These are phyloP conservation scores for Rhodotorula toruloides DNA, from an alignment of 768 basidiomycete species.

Conservation along the genomic window DNA sequence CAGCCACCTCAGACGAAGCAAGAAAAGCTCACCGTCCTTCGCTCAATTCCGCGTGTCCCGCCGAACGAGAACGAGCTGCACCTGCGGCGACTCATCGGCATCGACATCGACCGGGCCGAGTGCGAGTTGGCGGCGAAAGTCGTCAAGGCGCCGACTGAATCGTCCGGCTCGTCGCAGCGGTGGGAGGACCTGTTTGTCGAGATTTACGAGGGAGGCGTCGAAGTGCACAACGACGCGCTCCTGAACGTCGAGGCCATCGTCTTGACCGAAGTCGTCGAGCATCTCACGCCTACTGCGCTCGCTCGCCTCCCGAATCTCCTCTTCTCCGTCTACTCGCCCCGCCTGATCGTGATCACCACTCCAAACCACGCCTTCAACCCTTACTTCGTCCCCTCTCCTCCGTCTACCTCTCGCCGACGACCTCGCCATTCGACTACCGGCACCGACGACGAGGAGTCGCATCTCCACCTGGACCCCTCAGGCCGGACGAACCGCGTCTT, in stretches of 20 bases:
- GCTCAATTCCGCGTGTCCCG: conserved; percentile 21
- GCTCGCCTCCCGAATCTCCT: conserved; percentile 63
- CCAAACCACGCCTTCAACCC: conserved; percentile 58
- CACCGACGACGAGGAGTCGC: conserved; percentile 48
- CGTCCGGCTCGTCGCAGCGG: too few species aligned
- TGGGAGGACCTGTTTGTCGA: conserved; percentile 66
- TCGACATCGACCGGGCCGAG: conserved; percentile 59
- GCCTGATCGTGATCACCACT: conserved; percentile 69
- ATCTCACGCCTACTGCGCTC: conserved; percentile 60
- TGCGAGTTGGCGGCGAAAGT: conserved; percentile 55
- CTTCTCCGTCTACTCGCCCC: conserved; percentile 63
- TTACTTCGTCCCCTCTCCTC: conserved; percentile 46
- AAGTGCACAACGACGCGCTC: conserved; percentile 63
- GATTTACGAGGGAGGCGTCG: conserved; percentile 71
- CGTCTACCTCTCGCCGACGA: neutral
- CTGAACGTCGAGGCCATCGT: conserved; percentile 56
- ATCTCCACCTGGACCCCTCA: conserved; percentile 64
- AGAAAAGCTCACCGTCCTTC: conserved; percentile 40
- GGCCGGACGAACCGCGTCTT: conserved; percentile 67
- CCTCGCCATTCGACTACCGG: conserved; percentile 53
- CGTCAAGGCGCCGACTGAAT: conserved; percentile 47
- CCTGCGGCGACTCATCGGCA: conserved; percentile 57
- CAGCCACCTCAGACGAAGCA: neutral
- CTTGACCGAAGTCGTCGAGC: conserved; percentile 62
- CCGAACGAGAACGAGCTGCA: conserved; percentile 58